Evolutionary conservation across 805 yeast genomes (phyloP).

Genomic region (Schizosaccharomyces octosporus): DNA sequence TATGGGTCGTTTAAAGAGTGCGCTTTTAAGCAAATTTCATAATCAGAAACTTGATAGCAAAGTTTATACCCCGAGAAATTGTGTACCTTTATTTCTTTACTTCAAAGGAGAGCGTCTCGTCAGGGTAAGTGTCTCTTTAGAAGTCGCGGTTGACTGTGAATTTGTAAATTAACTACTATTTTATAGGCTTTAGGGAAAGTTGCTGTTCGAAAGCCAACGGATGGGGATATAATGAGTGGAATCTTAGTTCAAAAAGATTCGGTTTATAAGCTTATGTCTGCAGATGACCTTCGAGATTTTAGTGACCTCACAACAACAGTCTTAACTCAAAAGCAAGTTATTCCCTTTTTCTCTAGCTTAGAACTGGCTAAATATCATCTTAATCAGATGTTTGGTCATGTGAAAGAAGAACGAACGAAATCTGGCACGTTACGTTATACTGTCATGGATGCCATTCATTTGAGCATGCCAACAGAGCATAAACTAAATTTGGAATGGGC

Average conservation of each 20-base stretch:
- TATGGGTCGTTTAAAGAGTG: slow-evolving; percentile 94
- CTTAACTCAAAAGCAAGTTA: slow-evolving; percentile 55
- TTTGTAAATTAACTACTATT: background rate
- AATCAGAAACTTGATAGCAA: slow-evolving; percentile 62
- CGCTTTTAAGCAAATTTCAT: slow-evolving; percentile 63
- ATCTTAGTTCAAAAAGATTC: slow-evolving; percentile 79
- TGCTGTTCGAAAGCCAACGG: slow-evolving; percentile 24
- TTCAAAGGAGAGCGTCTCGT: slow-evolving; percentile 72
- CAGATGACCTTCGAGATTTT: slow-evolving; percentile 71
- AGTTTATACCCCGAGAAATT: slow-evolving; percentile 78
- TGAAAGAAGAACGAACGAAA: slow-evolving; percentile 25
- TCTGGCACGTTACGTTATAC: slow-evolving; percentile 19
- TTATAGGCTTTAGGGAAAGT: slow-evolving; percentile 31
- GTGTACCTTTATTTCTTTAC: slow-evolving; percentile 50
- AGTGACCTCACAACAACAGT: slow-evolving; percentile 68
- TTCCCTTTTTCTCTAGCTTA: slow-evolving; percentile 57
- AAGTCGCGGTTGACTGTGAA: no score
- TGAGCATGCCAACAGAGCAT: slow-evolving; percentile 22
- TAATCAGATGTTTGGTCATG: slow-evolving; percentile 80
- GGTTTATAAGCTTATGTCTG: slow-evolving; percentile 56
- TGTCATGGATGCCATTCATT: slow-evolving; percentile 40
- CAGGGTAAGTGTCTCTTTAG: slow-evolving; percentile 10
- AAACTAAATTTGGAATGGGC: slow-evolving; percentile 65
- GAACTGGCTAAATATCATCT: slow-evolving; percentile 72
- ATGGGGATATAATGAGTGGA: slow-evolving; percentile 38